Evolutionary conservation across 225 moss, liverwort and hornwort species (phyloP).

Genomic region (Sphagnum contortum): DNA sequence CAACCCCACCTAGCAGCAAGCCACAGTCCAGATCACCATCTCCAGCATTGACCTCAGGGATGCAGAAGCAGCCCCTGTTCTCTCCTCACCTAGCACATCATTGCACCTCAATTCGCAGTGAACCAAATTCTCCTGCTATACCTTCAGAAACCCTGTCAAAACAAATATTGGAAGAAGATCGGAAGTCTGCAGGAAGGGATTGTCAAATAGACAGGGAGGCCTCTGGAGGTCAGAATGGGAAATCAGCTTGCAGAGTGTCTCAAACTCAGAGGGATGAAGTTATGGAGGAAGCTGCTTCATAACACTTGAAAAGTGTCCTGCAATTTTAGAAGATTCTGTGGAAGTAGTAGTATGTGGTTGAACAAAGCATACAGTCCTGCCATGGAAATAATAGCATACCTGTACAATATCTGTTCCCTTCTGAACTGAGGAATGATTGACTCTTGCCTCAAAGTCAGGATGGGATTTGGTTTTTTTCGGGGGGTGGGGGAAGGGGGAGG

Average conservation of each 20-base stretch:
- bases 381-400: too few relatives aligned
- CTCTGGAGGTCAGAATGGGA: constrained; percentile 14
- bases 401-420: too few relatives aligned
- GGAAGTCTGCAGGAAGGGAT: constrained; percentile 13
- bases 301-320: too few relatives aligned
- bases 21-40: constrained; percentile 19
- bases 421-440: too few relatives aligned
- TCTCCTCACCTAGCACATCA: constrained; percentile 10
- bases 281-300: too few relatives aligned
- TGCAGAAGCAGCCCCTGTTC: constrained; percentile 11
- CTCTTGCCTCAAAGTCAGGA: too few relatives aligned
- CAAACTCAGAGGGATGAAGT: too few relatives aligned
- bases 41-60: constrained; percentile 3
- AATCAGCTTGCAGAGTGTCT: neutral
- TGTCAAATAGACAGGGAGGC: constrained; percentile 3
- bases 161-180: constrained; percentile 16
- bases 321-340: too few relatives aligned
- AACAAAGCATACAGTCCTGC: too few relatives aligned
- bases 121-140: constrained; percentile 27
- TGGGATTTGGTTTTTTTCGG: too few relatives aligned
- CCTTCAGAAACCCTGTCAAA: constrained; percentile 3
- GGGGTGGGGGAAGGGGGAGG: too few relatives aligned
- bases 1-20: constrained; percentile 14
- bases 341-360: too few relatives aligned
- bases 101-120: constrained; percentile 16